Conservation (phyloP, 345 rosid genomes). For the Brassica napus region Da-Ae NC_063445.1:6933001-6933500, state of each 20-base stretch:
- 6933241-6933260: conserved; percentile 19
- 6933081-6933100: conserved; percentile 10
- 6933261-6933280: conserved; percentile 91
- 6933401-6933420: background rate
- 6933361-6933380: conserved; percentile 85
- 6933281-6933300: conserved; percentile 90
- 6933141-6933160: background rate
- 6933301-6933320: conserved; percentile 78
- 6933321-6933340: conserved; percentile 81
- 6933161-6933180: conserved; percentile 19
- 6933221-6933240: background rate
- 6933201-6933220: background rate
- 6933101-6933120: background rate
- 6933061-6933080: conserved; percentile 62
- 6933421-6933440: background rate
- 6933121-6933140: conserved; percentile 23
- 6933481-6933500: conserved; percentile 79
- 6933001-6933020: conserved; percentile 80
- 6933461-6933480: conserved; percentile 21
- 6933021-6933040: conserved; percentile 83
- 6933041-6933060: conserved; percentile 91
- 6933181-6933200: background rate
- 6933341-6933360: conserved; percentile 77
- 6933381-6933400: conserved; percentile 82
- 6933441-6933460: background rate